Percentiles rank a stretch among this genome's conserved stretches.
These are phyloP conservation scores for Euphorbia corollata DNA, from an alignment of 441 rosid genomes.

Conservation along the genomic window DNA sequence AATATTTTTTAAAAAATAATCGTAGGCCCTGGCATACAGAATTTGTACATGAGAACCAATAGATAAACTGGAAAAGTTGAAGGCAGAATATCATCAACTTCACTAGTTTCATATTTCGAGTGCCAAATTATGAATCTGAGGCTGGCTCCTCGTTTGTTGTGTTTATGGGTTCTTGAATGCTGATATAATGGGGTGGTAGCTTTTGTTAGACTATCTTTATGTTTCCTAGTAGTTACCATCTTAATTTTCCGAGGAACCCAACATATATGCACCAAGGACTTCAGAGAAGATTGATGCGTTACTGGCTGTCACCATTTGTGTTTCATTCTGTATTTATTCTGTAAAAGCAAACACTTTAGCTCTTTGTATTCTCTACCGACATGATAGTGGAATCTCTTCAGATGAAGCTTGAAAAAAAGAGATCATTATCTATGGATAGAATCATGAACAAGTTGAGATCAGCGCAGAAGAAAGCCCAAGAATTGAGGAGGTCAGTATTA, in stretches of 20 bases:
- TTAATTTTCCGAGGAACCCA: neutral
- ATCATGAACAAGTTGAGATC: constrained; percentile 80
- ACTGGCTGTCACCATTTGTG: neutral
- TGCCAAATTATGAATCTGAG: neutral
- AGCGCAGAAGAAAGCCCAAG: constrained; percentile 89
- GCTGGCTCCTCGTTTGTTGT: neutral
- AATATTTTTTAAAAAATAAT: neutral
- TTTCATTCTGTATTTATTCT: constrained; percentile 5
- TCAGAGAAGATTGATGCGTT: neutral
- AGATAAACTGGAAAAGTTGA: neutral
- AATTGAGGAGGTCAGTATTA: constrained; percentile 64
- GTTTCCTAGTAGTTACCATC: neutral
- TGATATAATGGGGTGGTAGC: neutral
- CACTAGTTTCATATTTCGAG: neutral
- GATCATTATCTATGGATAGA: constrained; percentile 82
- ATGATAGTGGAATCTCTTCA: constrained; percentile 27
- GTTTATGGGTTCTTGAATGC: neutral
- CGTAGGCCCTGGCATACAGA: neutral
- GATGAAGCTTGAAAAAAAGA: constrained; percentile 96
- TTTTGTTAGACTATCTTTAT: neutral
- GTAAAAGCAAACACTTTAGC: constrained; percentile 4
- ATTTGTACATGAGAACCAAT: neutral
- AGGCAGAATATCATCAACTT: neutral
- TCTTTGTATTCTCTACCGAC: constrained; percentile 12
- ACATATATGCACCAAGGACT: neutral